Conservation (phyloP, 176 grass and related monocot species). For the Ensete ventricosum region DNA sequence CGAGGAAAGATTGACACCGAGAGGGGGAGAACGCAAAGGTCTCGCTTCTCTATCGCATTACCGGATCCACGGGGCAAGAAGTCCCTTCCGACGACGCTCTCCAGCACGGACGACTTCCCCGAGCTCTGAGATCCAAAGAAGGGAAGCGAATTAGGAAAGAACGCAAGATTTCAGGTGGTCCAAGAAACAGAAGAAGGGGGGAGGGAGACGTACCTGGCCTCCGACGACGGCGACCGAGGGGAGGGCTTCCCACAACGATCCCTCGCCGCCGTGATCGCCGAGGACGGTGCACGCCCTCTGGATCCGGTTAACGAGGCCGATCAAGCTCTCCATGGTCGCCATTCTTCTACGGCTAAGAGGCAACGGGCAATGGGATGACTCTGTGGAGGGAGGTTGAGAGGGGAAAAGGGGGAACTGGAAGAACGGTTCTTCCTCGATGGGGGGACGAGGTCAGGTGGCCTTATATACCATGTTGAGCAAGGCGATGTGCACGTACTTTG, state of each 20-base stretch:
- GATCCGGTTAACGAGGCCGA: slow-evolving; percentile 24
- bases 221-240: slow-evolving; percentile 24
- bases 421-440: neutral
- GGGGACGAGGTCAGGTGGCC: neutral
- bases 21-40: too few relatives aligned
- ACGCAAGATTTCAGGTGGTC: neutral
- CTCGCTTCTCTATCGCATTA: neutral
- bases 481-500: too few relatives aligned
- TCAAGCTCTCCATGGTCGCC: slow-evolving; percentile 28
- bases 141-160: neutral
- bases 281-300: slow-evolving; percentile 21
- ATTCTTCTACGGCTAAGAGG: neutral
- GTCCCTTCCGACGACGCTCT: slow-evolving; percentile 18
- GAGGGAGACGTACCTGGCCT: slow-evolving; percentile 2
- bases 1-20: too few relatives aligned
- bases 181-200: neutral
- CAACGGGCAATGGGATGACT: neutral
- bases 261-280: slow-evolving; percentile 15
- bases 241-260: slow-evolving; percentile 18
- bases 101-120: slow-evolving; percentile 23
- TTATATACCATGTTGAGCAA: neutral
- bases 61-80: slow-evolving; percentile 26
- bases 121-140: slow-evolving; percentile 12
- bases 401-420: neutral
- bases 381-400: neutral